Base-by-base conservation (phyloP, 2,329 filamentous ascomycete genomes). In the Sporothrix curviconia region DNA sequence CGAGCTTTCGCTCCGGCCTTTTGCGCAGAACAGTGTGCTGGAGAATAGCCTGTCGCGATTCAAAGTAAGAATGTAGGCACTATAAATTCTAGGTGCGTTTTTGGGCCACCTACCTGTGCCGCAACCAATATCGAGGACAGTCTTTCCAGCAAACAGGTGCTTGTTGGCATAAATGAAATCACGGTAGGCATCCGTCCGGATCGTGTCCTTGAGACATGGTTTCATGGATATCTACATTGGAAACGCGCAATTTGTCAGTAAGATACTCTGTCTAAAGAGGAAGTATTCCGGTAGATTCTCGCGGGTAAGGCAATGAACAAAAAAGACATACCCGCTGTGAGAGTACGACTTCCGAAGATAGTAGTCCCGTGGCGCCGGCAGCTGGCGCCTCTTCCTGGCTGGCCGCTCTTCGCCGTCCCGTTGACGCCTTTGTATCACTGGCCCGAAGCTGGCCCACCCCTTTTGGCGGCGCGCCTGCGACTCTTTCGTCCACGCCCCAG, bases 161-260 rank as follows among this genome's bases (percentile, higher is more conserved):
- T 95, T 94, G 75, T 96, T 90, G 64, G 85, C 83, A 74, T 96
- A 96, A 66, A 96, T 91, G 69, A 96, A 96, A 72, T 97, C 91
- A 46, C 92, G 85, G 73, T 97, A 97, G 3, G 90, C 87, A 66
- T 96, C 89, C 11, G 92, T 97, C 53, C 92, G 87, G 40, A 96
- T 80, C 0, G 82, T 78, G 67, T 97, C 92, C 70, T 96, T 95
- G 61, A 97, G 80, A n/a, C 92, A 97, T 97, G 7, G 88, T 91
- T 69, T 96, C 90, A 70, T 97, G 92, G 57, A 97, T 96, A 58
- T 90, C 89, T 88, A 14, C 7, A 44, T n/a, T n/a, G n/a, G n/a
- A n/a, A n/a, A n/a, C n/a, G n/a, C n/a, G n/a, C n/a, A n/a, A n/a
- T n/a, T n/a, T n/a, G n/a, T n/a, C n/a, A n/a, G n/a, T n/a, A n/a